Evolutionary conservation across 345 rosid genomes (phyloP), one percentile per base, ranked within the genome.

Genomic region (Gossypium longicalyx): DNA sequence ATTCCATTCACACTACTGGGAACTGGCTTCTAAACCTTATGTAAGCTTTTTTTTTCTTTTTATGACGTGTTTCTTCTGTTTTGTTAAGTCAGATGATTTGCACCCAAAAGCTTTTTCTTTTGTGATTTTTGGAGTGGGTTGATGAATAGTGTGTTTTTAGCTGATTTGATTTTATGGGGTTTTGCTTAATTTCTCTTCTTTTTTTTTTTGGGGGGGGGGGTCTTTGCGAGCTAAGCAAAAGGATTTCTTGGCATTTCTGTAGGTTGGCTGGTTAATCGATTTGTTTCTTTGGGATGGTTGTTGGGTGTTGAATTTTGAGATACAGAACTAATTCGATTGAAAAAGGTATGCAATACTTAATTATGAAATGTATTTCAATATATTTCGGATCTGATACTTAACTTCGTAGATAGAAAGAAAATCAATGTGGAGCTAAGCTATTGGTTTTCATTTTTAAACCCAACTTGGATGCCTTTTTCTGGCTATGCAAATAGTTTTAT

Each of bases 41-140:
- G 83, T 78, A 77, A 85, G 82, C 63, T 77, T 13, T 58, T 47
- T 51, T 27, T 12, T 51, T 16, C 3, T 41, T 12, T 58, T 34
- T 4, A 9, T 7, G 38, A 19, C 23, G 6, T 6, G 41, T 6
- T 56, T n/a, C 41, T 71, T 43, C 16, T n/a, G 2, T 38, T 61
- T 56, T 71, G 22, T 2, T 19, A 34, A 34, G 38, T 41, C 10
- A 2, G 4, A 25, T 45, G 45, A 9, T 25, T 60, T 13, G 47
- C 3, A 34, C 27, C 48, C 59, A 22, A 29, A 19, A 19, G 17
- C 44, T 29, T 64, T 29, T 45, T 60, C 25, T 16, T 34, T 38
- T 70, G 53, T 23, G 25, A 56, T 54, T 20, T 70, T 62, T 53
- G 20, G 41, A 17, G 61, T 62, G 41, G 48, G 60, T 70, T 56